Evolutionary conservation across 805 yeast genomes (phyloP).

Genomic region (Pichia sporocuriosa): DNA sequence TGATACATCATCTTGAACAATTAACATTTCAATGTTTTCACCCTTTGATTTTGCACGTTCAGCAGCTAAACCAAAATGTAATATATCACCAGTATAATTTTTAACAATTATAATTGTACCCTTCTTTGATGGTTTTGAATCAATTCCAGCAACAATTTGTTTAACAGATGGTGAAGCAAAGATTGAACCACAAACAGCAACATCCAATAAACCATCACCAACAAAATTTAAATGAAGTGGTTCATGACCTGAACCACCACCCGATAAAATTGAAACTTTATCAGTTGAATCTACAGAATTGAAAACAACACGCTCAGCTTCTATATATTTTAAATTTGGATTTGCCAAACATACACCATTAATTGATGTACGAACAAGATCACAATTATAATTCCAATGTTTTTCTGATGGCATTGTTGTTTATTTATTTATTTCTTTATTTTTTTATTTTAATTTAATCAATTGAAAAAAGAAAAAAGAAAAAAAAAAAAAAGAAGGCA

Average conservation of each 20-base stretch:
- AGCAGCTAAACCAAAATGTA: slow-evolving; percentile 87
- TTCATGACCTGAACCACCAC: slow-evolving; percentile 97
- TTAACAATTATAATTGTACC: slow-evolving; percentile 80
- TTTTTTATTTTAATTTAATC: too few species aligned
- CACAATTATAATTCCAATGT: slow-evolving; percentile 12
- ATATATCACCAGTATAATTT: slow-evolving; percentile 90
- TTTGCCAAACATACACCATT: slow-evolving; percentile 32
- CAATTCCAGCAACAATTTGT: slow-evolving; percentile 69
- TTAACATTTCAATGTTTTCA: slow-evolving; percentile 59
- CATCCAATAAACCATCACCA: slow-evolving; percentile 75
- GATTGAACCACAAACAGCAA: slow-evolving; percentile 85
- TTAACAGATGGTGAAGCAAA: slow-evolving; percentile 88
- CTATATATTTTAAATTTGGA: slow-evolving; percentile 48
- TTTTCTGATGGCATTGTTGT: slow-evolving; percentile 5
- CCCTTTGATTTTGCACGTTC: slow-evolving; percentile 83
- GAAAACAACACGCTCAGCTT: slow-evolving; percentile 50
- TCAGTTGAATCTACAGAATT: slow-evolving; percentile 30
- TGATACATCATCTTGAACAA: slow-evolving; percentile 89
- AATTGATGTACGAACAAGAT: slow-evolving; percentile 10
- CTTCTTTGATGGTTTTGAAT: slow-evolving; percentile 44
- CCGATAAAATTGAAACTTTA: slow-evolving; percentile 71
- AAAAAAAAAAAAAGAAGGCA: too few species aligned
- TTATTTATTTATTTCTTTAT: background rate
- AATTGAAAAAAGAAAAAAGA: too few species aligned
- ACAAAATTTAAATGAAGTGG: slow-evolving; percentile 91